Conservation (phyloP, 257 asterid genomes). For the Paulownia fortunei region DNA sequence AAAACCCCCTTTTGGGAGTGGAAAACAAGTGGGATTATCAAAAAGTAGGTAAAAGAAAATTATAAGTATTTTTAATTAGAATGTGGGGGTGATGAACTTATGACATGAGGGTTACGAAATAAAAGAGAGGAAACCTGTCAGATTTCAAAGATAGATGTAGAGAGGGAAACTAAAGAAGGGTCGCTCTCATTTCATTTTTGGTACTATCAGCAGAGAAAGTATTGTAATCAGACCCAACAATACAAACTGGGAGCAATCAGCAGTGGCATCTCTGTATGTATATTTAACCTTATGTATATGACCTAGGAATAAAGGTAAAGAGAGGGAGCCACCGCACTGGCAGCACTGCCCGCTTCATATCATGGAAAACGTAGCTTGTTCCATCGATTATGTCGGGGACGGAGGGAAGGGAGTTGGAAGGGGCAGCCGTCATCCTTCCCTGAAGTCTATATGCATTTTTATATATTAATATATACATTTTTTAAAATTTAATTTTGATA, state of each 20-base stretch:
- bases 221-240: neutral
- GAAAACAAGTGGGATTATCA: constrained; percentile 44
- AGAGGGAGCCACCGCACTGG: constrained; percentile 9
- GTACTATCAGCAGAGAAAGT: constrained; percentile 9
- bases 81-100: constrained; percentile 39
- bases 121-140: neutral
- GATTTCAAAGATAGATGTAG: neutral
- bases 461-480: neutral
- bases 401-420: too few relatives aligned
- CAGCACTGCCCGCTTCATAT: too few relatives aligned
- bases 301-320: neutral
- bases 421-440: too few relatives aligned
- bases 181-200: neutral
- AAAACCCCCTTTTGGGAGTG: constrained; percentile 33
- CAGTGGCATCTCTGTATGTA: neutral
- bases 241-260: constrained; percentile 1
- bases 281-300: constrained; percentile 14
- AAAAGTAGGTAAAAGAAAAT: constrained; percentile 10
- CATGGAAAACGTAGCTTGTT: too few relatives aligned
- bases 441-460: too few relatives aligned
- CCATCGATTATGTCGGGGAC: too few relatives aligned
- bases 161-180: constrained; percentile 15
- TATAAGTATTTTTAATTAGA: constrained; percentile 1
- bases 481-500: too few relatives aligned
- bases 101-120: constrained; percentile 32